phyloP scores from a whole-genome alignment of 2,329 filamentous ascomycete species.

The Myotisia sp. region DNA sequence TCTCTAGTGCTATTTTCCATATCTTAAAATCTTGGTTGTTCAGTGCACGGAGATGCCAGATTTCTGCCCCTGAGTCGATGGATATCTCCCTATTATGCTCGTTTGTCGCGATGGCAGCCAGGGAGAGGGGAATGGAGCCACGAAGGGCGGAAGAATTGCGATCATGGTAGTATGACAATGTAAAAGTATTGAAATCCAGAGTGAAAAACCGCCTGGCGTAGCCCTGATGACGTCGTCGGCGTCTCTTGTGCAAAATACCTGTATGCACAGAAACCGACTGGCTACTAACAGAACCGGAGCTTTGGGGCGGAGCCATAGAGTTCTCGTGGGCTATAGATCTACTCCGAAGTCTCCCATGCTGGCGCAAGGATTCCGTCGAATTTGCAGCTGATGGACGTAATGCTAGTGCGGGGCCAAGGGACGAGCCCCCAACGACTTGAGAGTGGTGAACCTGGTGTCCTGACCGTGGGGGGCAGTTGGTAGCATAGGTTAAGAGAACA shows the following conservation, averaged over 20 bases:
- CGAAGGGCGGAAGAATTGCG: conserved; percentile 82
- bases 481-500: conserved; percentile 85
- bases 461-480: conserved; percentile 41
- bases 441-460: conserved; percentile 36
- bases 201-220: conserved; percentile 92
- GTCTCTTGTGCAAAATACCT: conserved; percentile 73
- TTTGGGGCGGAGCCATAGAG: not conserved
- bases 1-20: conserved; percentile 77
- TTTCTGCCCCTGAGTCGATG: conserved; percentile 89
- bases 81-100: conserved; percentile 81
- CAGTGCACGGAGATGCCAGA: conserved; percentile 82
- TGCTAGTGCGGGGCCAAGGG: not conserved
- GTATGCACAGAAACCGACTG: conserved; percentile 52
- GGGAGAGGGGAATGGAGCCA: conserved; percentile 78
- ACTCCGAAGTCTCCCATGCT: not conserved
- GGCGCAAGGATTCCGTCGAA: not conserved
- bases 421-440: conserved; percentile 34
- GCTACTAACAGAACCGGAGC: not conserved
- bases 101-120: conserved; percentile 83
- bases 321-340: not conserved
- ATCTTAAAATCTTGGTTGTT: conserved; percentile 73
- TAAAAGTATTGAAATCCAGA: conserved; percentile 84
- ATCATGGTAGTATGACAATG: conserved; percentile 91
- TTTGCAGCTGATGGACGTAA: conserved; percentile 6
- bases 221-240: conserved; percentile 85